Evolutionary conservation across 345 rosid genomes (phyloP), one percentile per base, ranked within the genome.

Genomic region (Litchi chinensis): DNA sequence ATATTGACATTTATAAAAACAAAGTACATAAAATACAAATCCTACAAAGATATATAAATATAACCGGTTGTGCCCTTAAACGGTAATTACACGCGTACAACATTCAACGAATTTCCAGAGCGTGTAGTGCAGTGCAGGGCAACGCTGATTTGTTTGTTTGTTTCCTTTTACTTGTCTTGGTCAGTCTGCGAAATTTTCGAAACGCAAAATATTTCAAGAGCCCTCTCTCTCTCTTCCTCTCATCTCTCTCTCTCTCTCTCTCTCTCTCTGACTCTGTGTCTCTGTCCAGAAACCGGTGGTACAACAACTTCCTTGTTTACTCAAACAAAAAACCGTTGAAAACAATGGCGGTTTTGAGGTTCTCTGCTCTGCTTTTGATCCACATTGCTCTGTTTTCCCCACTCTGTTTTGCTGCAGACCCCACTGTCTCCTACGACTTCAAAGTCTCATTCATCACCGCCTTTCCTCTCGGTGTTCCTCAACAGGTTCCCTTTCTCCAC

Each of bases 381-480:
- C 70, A 71, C 83, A 79, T 92, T 75, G 84, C 83, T 40, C 80
- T 88, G 83, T 76, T 92, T 76, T 85, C 83, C 5, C 80, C 40
- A 19, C 69, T 81, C 72, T 84, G 88, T 80, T 74, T 88, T 43
- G 94, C 93, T 2, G 94, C 77, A 0, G 99, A 93, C 83, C 97
- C 97, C 15, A 81, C 40, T 74, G 85, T 86, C 62, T 81, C 77
- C 32, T 92, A 77, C 76, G 89, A 89, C 28, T 89, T 90, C 77
- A 85, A 83, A 60, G 54, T 94, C 69, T 83, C 97, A 52, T 95
- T 94, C 84, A 84, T 84, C 66, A 92, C 91, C 5, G 91, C 83
- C 40, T 92, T 97, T 68, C 99, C 98, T 78, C 89, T 95, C 8
- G 97, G 97, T 71, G 89, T 89, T 83, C 91, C 95, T 86, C 98